phyloP scores from a whole-genome alignment of 106 monocot genomes.

The Dendrobium catenatum region DNA sequence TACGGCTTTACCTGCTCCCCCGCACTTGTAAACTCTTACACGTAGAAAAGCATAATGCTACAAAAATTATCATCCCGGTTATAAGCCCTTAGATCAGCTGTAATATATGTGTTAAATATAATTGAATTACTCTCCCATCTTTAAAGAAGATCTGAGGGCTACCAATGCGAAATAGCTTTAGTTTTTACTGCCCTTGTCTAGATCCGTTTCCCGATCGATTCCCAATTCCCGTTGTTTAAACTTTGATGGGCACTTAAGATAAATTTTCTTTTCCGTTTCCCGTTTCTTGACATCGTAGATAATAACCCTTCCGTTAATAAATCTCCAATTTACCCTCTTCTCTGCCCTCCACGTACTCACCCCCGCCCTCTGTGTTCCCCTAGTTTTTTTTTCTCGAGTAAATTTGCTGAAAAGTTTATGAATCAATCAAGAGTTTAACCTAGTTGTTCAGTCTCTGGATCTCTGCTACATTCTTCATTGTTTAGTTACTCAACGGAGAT shows the following conservation, averaged over 20 bases:
- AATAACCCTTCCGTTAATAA: neutral
- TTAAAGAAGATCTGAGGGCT: too few relatives aligned
- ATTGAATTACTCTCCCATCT: too few relatives aligned
- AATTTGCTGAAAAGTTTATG: neutral
- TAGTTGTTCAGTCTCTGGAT: neutral
- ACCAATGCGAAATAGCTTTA: too few relatives aligned
- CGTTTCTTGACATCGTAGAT: too few relatives aligned
- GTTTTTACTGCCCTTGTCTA: too few relatives aligned
- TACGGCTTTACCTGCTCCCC: too few relatives aligned
- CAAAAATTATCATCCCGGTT: too few relatives aligned
- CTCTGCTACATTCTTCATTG: neutral
- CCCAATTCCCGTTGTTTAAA: neutral
- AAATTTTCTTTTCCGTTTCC: neutral
- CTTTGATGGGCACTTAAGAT: neutral
- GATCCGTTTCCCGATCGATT: neutral
- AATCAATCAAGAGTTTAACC: neutral
- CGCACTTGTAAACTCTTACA: too few relatives aligned
- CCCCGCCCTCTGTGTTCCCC: neutral
- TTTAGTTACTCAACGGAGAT: neutral
- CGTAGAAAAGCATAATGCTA: too few relatives aligned
- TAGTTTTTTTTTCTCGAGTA: neutral
- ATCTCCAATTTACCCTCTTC: constrained; percentile 2
- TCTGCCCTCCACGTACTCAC: too few relatives aligned
- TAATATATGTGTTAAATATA: too few relatives aligned
- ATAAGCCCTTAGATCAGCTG: too few relatives aligned